Conservation (phyloP, 1,284 basidiomycete genomes). For the Cryptococcus maquisensis region DNA sequence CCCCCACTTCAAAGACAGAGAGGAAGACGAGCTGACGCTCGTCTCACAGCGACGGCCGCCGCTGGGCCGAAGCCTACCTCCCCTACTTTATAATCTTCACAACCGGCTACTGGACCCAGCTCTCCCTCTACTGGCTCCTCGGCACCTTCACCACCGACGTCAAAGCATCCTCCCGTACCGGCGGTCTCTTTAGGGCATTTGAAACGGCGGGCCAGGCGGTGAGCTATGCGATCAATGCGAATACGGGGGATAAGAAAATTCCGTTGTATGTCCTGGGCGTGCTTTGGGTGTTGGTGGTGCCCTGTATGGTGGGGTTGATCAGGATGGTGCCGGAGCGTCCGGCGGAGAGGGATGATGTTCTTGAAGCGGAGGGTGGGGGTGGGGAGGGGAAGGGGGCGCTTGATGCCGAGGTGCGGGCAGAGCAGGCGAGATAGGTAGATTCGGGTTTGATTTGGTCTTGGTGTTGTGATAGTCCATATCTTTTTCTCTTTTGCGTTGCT, state of each 20-base stretch:
- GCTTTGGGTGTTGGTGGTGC: constrained; percentile 14
- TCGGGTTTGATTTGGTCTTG: not conserved
- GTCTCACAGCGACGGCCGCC: constrained; percentile 3
- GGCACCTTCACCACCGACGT: constrained; percentile 27
- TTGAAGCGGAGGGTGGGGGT: not conserved
- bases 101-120: constrained; percentile 23
- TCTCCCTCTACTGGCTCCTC: constrained; percentile 26
- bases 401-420: not conserved
- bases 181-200: constrained; percentile 27
- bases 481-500: not conserved
- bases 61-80: constrained; percentile 17
- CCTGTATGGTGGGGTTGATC: constrained; percentile 15
- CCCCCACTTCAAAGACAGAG: not conserved
- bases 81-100: constrained; percentile 21
- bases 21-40: not conserved
- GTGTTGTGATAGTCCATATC: not conserved
- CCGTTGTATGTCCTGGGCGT: constrained; percentile 18
- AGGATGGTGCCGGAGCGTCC: constrained; percentile 20
- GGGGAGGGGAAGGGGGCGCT: not conserved
- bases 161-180: constrained; percentile 20
- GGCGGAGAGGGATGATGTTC: constrained; percentile 17
- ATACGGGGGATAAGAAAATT: constrained; percentile 10
- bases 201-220: constrained; percentile 19
- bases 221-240: constrained; percentile 21
- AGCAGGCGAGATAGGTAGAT: not conserved